Percentiles rank a stretch among this genome's conserved stretches.
These are phyloP conservation scores for Geosmithia morbida DNA, from an alignment of 2,329 filamentous ascomycete genomes.

Conservation along the genomic window DNA sequence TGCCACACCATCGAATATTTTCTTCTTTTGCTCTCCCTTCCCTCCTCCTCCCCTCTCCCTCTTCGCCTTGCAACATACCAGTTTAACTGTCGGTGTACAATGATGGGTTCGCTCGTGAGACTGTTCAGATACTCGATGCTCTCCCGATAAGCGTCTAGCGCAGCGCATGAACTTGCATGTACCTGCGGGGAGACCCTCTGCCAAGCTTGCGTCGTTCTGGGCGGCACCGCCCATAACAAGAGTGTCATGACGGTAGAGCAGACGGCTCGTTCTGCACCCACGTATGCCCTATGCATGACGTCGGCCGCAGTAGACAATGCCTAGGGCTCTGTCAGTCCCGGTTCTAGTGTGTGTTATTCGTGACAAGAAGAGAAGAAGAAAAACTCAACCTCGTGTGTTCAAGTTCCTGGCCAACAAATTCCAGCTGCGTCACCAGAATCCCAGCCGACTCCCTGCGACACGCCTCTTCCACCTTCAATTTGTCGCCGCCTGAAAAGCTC, in stretches of 20 bases:
- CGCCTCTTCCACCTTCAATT: neutral
- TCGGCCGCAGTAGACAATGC: neutral
- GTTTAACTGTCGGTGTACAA: neutral
- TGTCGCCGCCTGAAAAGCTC: constrained; percentile 15
- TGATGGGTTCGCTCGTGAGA: neutral
- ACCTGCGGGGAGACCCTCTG: neutral
- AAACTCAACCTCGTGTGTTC: neutral
- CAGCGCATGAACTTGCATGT: neutral
- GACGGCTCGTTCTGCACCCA: neutral
- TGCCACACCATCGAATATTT: too few relatives aligned
- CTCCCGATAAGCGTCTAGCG: neutral
- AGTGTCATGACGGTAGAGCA: neutral
- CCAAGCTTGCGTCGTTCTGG: neutral
- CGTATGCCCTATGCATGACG: neutral
- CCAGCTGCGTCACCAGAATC: neutral
- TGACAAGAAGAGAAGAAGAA: too few relatives aligned
- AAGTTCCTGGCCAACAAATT: neutral
- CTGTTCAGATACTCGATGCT: neutral
- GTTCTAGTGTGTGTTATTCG: too few relatives aligned
- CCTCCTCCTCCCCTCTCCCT: neutral
- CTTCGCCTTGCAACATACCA: neutral
- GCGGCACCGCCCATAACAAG: neutral
- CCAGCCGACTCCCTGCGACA: too few relatives aligned
- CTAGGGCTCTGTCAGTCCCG: too few relatives aligned
- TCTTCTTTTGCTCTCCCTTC: too few relatives aligned